These are phyloP conservation scores for Fusarium sp. DNA, from an alignment of 2,329 filamentous ascomycete genomes.

Conservation along the genomic window DNA sequence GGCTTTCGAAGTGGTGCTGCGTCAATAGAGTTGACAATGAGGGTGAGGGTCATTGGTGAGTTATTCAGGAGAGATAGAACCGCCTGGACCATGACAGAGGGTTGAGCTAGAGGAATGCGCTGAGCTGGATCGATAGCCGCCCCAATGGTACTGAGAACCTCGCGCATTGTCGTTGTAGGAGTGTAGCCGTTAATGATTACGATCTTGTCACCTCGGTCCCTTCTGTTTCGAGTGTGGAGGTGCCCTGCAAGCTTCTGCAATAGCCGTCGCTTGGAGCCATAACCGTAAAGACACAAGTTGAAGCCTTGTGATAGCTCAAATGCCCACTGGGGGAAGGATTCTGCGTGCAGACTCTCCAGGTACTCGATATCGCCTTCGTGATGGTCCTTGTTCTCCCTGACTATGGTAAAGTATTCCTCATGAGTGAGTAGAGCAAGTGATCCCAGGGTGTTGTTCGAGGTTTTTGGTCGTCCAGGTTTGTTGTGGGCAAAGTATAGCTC, in stretches of 20 bases:
- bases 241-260: slow-evolving; percentile 83
- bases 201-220: slow-evolving; percentile 65
- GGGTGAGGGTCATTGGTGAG: slow-evolving; percentile 66
- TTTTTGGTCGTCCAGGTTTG: slow-evolving; percentile 84
- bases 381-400: slow-evolving; percentile 76
- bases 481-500: slow-evolving; percentile 97
- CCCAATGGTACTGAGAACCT: slow-evolving; percentile 79
- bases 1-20: slow-evolving; percentile 81
- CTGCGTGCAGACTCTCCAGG: slow-evolving; percentile 81
- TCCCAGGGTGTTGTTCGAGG: slow-evolving; percentile 87
- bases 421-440: slow-evolving; percentile 85
- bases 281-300: slow-evolving; percentile 92
- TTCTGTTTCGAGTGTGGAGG: slow-evolving; percentile 61
- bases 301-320: slow-evolving; percentile 93
- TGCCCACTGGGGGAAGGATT: slow-evolving; percentile 91
- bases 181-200: slow-evolving; percentile 91
- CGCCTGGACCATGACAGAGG: slow-evolving; percentile 77
- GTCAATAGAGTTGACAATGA: slow-evolving; percentile 92
- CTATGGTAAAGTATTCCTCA: slow-evolving; percentile 86
- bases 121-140: slow-evolving; percentile 70
- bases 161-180: slow-evolving; percentile 75
- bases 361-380: slow-evolving; percentile 80
- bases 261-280: slow-evolving; percentile 87
- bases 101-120: slow-evolving; percentile 72
- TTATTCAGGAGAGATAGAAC: slow-evolving; percentile 73